phyloP scores from a whole-genome alignment of 345 rosid genomes.

The Gossypium herbaceum region DNA sequence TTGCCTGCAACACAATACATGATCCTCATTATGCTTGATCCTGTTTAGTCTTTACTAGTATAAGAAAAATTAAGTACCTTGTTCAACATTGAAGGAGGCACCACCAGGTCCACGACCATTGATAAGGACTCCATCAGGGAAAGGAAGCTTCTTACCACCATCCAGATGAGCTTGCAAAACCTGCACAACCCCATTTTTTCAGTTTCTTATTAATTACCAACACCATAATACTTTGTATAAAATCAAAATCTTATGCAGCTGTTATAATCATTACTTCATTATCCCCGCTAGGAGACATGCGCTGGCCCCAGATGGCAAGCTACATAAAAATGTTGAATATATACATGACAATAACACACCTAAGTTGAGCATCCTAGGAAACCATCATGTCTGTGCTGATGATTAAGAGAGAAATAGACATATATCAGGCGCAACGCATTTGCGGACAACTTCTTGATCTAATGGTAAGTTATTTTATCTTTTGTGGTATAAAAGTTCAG shows the following conservation, averaged over 20 bases:
- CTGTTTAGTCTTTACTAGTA: not conserved
- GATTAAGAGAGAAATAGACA: no score
- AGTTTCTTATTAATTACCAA: not conserved
- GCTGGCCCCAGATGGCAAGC: not conserved
- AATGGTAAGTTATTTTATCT: no score
- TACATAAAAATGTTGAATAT: not conserved
- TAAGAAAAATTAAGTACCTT: constrained; percentile 34
- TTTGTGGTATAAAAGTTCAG: no score
- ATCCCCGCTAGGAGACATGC: not conserved
- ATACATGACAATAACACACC: not conserved
- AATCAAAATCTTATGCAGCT: not conserved
- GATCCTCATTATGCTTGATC: not conserved
- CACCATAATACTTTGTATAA: not conserved
- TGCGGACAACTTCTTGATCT: no score
- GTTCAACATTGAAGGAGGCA: constrained; percentile 61
- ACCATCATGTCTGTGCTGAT: no score
- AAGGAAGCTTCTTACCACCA: constrained; percentile 59
- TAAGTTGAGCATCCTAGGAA: no score
- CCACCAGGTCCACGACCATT: constrained; percentile 75
- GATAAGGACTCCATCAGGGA: constrained; percentile 82
- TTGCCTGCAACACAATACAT: constrained; percentile 44
- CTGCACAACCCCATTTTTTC: constrained; percentile 26
- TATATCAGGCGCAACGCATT: no score
- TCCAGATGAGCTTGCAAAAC: constrained; percentile 53
- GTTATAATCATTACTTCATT: not conserved